Conservation (phyloP, 495 filamentous ascomycete species). For the Aspergillus cavernicola region DNA sequence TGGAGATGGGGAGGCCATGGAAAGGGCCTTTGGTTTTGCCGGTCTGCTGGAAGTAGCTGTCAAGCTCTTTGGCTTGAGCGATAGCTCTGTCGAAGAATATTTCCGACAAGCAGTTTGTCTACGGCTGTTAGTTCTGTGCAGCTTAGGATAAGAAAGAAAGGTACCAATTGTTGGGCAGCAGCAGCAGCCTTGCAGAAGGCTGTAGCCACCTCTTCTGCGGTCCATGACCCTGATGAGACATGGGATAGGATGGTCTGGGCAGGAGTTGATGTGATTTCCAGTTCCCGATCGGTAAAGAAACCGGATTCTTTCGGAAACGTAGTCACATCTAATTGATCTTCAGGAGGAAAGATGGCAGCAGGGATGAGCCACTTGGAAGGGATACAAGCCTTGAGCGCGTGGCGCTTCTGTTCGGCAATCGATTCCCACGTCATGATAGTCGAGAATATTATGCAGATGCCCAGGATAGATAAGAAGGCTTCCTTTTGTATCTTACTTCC, state of each 20-base stretch:
- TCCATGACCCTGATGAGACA: conserved; percentile 13
- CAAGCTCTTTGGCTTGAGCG: conserved; percentile 31
- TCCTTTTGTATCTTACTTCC: neutral
- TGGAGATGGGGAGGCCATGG: conserved; percentile 55
- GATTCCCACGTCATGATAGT: conserved; percentile 26
- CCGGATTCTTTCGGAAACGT: conserved; percentile 15
- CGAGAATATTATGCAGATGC: too few relatives aligned
- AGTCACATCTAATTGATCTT: conserved; percentile 13
- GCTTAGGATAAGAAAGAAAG: neutral
- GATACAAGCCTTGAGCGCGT: conserved; percentile 13
- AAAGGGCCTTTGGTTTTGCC: conserved; percentile 53
- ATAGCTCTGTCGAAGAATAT: conserved; percentile 47
- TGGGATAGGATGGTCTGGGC: conserved; percentile 9
- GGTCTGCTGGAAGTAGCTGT: conserved; percentile 27
- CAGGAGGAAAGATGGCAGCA: conserved; percentile 15
- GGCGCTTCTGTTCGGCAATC: conserved; percentile 13
- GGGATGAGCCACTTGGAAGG: conserved; percentile 14
- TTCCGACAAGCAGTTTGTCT: conserved; percentile 58
- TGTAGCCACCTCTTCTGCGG: conserved; percentile 36
- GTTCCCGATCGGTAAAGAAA: conserved; percentile 17
- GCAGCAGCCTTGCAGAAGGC: conserved; percentile 55
- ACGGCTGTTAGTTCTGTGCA: neutral
- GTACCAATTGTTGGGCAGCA: conserved; percentile 50
- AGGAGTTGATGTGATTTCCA: conserved; percentile 13
- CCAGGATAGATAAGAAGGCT: neutral